Conservation (phyloP, 2,329 filamentous ascomycete species). For the Geosmithia putterillii region DNA sequence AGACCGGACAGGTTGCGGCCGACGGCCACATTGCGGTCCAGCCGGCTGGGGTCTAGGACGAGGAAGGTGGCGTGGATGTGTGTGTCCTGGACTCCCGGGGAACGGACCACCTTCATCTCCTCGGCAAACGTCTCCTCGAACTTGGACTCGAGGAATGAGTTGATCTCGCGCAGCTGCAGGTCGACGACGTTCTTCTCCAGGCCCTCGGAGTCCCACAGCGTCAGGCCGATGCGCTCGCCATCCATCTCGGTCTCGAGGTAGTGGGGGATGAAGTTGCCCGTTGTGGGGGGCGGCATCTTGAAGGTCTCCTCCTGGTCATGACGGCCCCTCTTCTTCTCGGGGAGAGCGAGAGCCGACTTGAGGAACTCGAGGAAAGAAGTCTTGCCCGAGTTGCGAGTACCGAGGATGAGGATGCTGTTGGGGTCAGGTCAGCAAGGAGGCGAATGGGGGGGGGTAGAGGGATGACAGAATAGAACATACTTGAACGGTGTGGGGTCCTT, state of each 20-base stretch:
- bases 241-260: slow-evolving; percentile 94
- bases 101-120: slow-evolving; percentile 93
- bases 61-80: slow-evolving; percentile 96
- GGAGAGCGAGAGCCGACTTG: slow-evolving; percentile 70
- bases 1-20: slow-evolving; percentile 33
- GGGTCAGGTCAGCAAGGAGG: slow-evolving; percentile 4
- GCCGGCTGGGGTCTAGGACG: slow-evolving; percentile 72
- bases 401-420: slow-evolving; percentile 74
- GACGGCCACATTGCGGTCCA: slow-evolving; percentile 70
- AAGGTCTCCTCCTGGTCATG: slow-evolving; percentile 46
- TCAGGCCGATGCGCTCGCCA: slow-evolving; percentile 79
- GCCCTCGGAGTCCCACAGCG: slow-evolving; percentile 92
- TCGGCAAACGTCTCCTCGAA: slow-evolving; percentile 97
- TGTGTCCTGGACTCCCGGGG: slow-evolving; percentile 85
- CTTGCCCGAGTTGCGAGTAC: slow-evolving; percentile 80
- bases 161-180: slow-evolving; percentile 84
- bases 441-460: not conserved
- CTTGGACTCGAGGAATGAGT: slow-evolving; percentile 88
- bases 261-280: slow-evolving; percentile 69
- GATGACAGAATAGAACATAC: slow-evolving; percentile 28
- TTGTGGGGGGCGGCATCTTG: slow-evolving; percentile 35
- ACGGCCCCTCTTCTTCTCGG: slow-evolving; percentile 61
- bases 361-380: slow-evolving; percentile 96
- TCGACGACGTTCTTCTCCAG: slow-evolving; percentile 92
- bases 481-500: slow-evolving; percentile 98